Evolutionary conservation across 345 rosid species (phyloP).

Genomic region (Eucalyptus globulus): DNA sequence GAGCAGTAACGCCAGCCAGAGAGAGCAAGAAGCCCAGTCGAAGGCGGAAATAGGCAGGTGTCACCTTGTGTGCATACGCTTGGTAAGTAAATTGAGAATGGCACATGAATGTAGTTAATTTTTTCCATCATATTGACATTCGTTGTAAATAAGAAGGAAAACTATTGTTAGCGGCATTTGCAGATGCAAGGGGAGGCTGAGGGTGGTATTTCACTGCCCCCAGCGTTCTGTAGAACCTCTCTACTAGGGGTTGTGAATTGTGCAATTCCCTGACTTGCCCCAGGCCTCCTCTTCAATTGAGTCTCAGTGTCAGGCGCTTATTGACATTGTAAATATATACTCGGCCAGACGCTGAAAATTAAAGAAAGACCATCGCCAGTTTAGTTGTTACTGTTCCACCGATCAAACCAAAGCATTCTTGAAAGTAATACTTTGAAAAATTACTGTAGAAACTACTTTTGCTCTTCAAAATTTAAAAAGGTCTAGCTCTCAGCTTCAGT

Average conservation of each 20-base stretch:
- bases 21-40: slow-evolving; percentile 32
- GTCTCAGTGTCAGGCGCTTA: neutral
- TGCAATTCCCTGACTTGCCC: neutral
- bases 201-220: neutral
- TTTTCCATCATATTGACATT: neutral
- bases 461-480: neutral
- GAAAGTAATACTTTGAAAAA: neutral
- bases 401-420: neutral
- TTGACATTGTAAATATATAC: neutral
- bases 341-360: neutral
- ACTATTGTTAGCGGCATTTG: neutral
- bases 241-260: neutral
- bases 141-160: neutral
- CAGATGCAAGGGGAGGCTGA: no score
- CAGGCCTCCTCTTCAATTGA: neutral
- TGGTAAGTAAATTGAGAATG: neutral
- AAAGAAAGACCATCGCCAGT: neutral
- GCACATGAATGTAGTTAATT: neutral
- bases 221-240: neutral
- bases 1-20: slow-evolving; percentile 25
- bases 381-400: neutral
- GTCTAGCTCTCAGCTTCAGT: neutral
- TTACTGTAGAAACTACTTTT: neutral
- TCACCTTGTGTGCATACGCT: neutral
- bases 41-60: no score